Conservation (phyloP, 805 yeast species). For the Wickerhamiella domercqiae region DNA sequence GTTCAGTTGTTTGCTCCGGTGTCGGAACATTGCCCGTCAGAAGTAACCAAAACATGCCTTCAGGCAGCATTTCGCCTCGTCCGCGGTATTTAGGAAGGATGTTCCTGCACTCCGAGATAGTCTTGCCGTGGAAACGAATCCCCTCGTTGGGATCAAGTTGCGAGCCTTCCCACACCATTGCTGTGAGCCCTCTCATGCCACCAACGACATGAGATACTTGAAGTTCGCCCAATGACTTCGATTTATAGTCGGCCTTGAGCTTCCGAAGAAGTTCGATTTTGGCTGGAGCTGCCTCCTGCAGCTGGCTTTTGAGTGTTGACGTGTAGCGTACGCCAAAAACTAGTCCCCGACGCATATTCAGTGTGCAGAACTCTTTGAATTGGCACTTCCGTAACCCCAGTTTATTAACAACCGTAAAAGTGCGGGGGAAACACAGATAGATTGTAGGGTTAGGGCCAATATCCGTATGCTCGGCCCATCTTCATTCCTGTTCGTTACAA, state of each 20-base stretch:
- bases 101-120: conserved; percentile 57
- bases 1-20: conserved; percentile 37
- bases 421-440: too few species aligned
- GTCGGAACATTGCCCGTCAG: conserved; percentile 63
- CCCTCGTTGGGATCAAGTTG: conserved; percentile 63
- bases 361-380: too few species aligned
- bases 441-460: too few species aligned
- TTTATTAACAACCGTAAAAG: too few species aligned
- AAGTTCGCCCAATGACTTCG: conserved; percentile 30
- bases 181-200: conserved; percentile 68
- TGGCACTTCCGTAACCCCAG: too few species aligned
- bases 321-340: conserved; percentile 8
- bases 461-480: too few species aligned
- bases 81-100: conserved; percentile 43
- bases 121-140: conserved; percentile 62
- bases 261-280: conserved; percentile 28
- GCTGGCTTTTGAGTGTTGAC: conserved; percentile 22
- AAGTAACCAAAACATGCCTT: conserved; percentile 54
- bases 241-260: conserved; percentile 27
- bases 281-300: conserved; percentile 30
- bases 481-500: too few species aligned
- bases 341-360: too few species aligned
- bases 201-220: conserved; percentile 37
- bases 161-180: conserved; percentile 69
- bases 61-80: conserved; percentile 49